These are phyloP conservation scores for Thalassiosira livingstoniorum DNA, from an alignment of 352 stramenopile species.

Conservation along the genomic window DNA sequence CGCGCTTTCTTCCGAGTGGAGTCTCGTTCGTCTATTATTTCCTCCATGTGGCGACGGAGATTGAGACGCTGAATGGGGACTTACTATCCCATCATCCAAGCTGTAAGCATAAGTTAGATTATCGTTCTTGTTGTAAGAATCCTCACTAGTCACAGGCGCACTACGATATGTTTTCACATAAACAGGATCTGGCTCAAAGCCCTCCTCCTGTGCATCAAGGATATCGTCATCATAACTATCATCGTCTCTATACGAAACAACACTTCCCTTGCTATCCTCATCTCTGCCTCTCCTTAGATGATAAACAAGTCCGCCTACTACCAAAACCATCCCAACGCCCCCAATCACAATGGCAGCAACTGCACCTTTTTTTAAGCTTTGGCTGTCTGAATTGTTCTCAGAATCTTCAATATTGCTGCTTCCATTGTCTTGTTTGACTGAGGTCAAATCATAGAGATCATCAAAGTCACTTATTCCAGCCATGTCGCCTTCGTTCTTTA, in stretches of 20 bases:
- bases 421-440: constrained; percentile 8
- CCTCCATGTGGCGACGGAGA: neutral
- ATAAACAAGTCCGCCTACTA: constrained; percentile 6
- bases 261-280: neutral
- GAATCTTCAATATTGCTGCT: constrained; percentile 2
- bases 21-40: neutral
- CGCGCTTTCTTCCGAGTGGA: neutral
- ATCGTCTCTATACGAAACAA: neutral
- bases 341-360: constrained; percentile 13
- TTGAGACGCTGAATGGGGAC: constrained; percentile 11
- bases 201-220: neutral
- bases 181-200: neutral
- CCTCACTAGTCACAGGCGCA: neutral
- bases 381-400: neutral
- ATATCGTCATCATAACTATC: neutral
- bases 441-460: constrained; percentile 19
- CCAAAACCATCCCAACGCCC: neutral
- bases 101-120: constrained; percentile 71
- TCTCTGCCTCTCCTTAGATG: neutral
- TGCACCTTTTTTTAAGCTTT: neutral
- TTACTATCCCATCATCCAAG: constrained; percentile 63
- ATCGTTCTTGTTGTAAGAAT: constrained; percentile 39
- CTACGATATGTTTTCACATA: neutral
- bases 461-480: constrained; percentile 45
- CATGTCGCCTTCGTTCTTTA: constrained; percentile 28